Evolutionary conservation across 192 early-diverging fungal genomes (phyloP), one percentile per base, ranked within the genome.

Genomic region (Geosiphon pyriformis): DNA sequence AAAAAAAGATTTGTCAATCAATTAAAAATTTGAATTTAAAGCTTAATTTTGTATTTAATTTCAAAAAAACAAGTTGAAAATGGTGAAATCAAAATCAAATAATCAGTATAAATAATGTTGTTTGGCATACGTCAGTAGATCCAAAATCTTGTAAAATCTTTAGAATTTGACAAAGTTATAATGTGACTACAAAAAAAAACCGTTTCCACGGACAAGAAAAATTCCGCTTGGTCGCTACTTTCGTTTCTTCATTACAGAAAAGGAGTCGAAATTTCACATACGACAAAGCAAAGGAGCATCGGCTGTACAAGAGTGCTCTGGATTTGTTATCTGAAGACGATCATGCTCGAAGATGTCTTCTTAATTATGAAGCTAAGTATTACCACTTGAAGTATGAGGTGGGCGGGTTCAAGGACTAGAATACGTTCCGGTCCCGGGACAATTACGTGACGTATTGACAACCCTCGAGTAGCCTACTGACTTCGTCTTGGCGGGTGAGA

Each of bases 341-440:
- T 51, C 48, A 63, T 32, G 31, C 61, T 63, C 26, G 25, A 63
- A 52, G 26, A 34, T 51, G 18, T 52, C 61, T 63, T 51, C 10
- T 30, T 63, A 63, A 51, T 63, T 63, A 32, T 34, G 61, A 63
- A 20, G 48, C 51, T 52, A 63, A 63, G 49, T n/a, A n/a, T 51
- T 47, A 47, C 32, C 17, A 51, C 35, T 60, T 60, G 31, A 60
- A 15, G n/a, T 32, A 51, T 2, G 33, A 15, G 4, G n/a, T 56
- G 60, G 46, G 12, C 32, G 57, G 55, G 67, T 69, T 69, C 67
- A 69, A 69, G 57, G 58, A 26, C 57, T 69, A 61, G 57, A 69
- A 61, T 60, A 60, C 67, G 49, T 51, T 58, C 46, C 54, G 37
- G 61, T 63, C 61, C 30, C 49, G 61, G 23, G 57, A 67, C 57